These are phyloP conservation scores for Acorus calamus DNA, from an alignment of 106 monocot species.

Conservation along the genomic window DNA sequence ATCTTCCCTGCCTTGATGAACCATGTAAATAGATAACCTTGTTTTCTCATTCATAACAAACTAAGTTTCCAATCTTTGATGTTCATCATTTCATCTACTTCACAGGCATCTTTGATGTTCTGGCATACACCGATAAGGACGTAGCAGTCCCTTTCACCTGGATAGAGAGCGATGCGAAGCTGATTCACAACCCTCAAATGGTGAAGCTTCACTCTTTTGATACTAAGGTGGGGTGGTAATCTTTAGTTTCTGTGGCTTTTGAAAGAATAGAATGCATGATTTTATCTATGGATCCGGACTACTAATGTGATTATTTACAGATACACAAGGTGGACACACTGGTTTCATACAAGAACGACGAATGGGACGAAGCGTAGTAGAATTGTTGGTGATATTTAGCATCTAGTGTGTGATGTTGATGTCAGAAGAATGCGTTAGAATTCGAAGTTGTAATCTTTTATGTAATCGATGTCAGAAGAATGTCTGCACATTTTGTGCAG, in stretches of 20 bases:
- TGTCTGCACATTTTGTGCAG: no score
- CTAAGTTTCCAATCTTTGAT: neutral
- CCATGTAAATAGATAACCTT: slow-evolving; percentile 32
- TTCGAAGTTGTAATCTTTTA: no score
- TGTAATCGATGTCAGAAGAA: no score
- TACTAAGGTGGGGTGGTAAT: slow-evolving; percentile 49
- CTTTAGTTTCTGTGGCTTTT: neutral
- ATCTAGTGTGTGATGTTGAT: no score
- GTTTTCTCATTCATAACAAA: no score
- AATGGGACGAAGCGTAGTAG: slow-evolving; percentile 64
- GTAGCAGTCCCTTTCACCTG: slow-evolving; percentile 67
- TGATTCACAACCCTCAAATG: slow-evolving; percentile 94
- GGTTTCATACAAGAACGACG: slow-evolving; percentile 87
- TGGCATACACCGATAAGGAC: slow-evolving; percentile 90
- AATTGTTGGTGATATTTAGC: neutral
- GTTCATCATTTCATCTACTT: neutral
- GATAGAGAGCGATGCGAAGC: slow-evolving; percentile 92
- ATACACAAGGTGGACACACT: slow-evolving; percentile 82
- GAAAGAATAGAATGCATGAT: neutral
- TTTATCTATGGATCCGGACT: neutral
- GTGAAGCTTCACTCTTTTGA: slow-evolving; percentile 94
- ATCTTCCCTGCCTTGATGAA: slow-evolving; percentile 95
- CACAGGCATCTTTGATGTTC: slow-evolving; percentile 85
- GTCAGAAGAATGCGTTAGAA: no score
- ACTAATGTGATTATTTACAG: slow-evolving; percentile 17